Conservation (phyloP, 2,329 filamentous ascomycete species). For the Albophoma yamanashiensis region DNA sequence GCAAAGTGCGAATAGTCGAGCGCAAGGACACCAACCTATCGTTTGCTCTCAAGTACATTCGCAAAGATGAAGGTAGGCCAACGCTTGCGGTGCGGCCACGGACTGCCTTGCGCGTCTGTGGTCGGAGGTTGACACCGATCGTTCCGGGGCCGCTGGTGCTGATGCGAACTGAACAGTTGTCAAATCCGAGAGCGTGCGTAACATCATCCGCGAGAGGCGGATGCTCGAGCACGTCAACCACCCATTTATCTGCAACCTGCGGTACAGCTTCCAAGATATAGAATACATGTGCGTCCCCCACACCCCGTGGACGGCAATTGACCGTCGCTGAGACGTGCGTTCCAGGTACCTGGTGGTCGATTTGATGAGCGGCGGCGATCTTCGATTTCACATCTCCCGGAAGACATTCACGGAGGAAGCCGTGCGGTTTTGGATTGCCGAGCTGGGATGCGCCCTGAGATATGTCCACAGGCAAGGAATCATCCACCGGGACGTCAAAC, state of each 20-base stretch:
- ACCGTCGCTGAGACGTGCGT: background rate
- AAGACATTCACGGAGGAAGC: conserved; percentile 98
- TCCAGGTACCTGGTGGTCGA: conserved; percentile 91
- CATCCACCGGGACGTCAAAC: conserved; percentile 85
- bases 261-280: conserved; percentile 98
- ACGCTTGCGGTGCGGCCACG: too few species aligned
- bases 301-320: background rate
- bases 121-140: background rate
- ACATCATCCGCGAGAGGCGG: conserved; percentile 92
- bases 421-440: conserved; percentile 92
- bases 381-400: conserved; percentile 94
- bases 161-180: conserved; percentile 52
- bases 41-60: conserved; percentile 96
- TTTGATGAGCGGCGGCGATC: conserved; percentile 92
- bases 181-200: conserved; percentile 92
- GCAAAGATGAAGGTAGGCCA: conserved; percentile 88
- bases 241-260: conserved; percentile 94
- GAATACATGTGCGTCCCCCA: conserved; percentile 77
- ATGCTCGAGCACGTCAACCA: conserved; percentile 99
- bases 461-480: conserved; percentile 83
- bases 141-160: conserved; percentile 5
- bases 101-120: background rate
- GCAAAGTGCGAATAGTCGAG: conserved; percentile 97
- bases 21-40: conserved; percentile 88
- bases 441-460: conserved; percentile 81